Conservation (phyloP, 805 yeast species). For the Suhomyces faveliae region DNA sequence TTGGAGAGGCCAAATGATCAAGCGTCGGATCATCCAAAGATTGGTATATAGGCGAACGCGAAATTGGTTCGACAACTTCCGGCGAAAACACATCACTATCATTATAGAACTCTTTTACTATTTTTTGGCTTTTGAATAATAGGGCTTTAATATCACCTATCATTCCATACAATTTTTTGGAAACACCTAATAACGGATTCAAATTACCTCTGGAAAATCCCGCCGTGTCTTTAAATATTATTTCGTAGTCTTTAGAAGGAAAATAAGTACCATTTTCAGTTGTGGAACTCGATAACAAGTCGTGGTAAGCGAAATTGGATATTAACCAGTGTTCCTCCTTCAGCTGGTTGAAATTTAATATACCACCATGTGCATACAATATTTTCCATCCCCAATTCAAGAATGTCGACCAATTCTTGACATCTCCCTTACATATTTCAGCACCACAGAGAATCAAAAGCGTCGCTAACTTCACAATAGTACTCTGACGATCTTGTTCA, state of each 20-base stretch:
- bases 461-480: slow-evolving; percentile 56
- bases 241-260: slow-evolving; percentile 57
- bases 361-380: slow-evolving; percentile 61
- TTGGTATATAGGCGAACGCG: slow-evolving; percentile 12
- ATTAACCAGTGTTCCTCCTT: slow-evolving; percentile 70
- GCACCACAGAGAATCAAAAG: slow-evolving; percentile 72
- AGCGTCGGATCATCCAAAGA: slow-evolving; percentile 11
- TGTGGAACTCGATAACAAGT: slow-evolving; percentile 62
- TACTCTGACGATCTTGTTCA: slow-evolving; percentile 26
- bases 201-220: slow-evolving; percentile 43
- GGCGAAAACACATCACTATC: not conserved
- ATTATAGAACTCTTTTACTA: slow-evolving; percentile 9
- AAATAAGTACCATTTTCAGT: slow-evolving; percentile 65
- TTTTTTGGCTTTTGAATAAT: slow-evolving; percentile 49
- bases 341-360: slow-evolving; percentile 49
- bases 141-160: slow-evolving; percentile 68
- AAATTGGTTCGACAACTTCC: slow-evolving; percentile 5
- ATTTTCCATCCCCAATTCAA: slow-evolving; percentile 65
- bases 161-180: slow-evolving; percentile 62
- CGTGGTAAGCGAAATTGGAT: slow-evolving; percentile 79
- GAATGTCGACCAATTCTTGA: slow-evolving; percentile 68
- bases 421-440: slow-evolving; percentile 81
- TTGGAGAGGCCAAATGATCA: slow-evolving; percentile 20
- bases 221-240: slow-evolving; percentile 40
- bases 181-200: slow-evolving; percentile 73